A percentile compares a stretch with the other conserved stretches of the same genome.
Evolutionary conservation across 2,329 filamentous ascomycete species (phyloP).

Genomic region (Zasmidium angulare): DNA sequence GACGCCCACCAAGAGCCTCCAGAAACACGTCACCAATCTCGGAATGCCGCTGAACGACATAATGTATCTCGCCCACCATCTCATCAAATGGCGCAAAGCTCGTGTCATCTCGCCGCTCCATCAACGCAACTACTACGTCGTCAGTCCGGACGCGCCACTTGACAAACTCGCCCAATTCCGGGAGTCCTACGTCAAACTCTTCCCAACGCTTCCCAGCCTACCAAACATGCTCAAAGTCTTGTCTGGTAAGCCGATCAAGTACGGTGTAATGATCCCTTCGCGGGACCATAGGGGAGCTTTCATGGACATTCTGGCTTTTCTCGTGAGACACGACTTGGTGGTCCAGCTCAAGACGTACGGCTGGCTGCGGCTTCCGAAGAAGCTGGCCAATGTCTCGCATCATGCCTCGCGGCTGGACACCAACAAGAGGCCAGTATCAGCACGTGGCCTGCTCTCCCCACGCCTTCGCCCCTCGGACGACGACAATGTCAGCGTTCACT

Average conservation of each 20-base stretch:
- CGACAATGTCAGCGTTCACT: constrained; percentile 27
- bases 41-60: constrained; percentile 77
- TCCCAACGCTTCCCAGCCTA: constrained; percentile 79
- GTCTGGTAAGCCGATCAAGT: constrained; percentile 76
- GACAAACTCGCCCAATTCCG: constrained; percentile 67
- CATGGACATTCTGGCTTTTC: constrained; percentile 88
- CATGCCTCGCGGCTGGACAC: not conserved
- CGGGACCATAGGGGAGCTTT: constrained; percentile 86
- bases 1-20: constrained; percentile 62
- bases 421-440: constrained; percentile 10
- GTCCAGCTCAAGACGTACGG: constrained; percentile 89
- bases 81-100: constrained; percentile 93
- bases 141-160: constrained; percentile 85
- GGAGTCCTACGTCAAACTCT: constrained; percentile 71
- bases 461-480: constrained; percentile 26
- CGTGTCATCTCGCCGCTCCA: constrained; percentile 89
- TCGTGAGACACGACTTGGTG: constrained; percentile 89
- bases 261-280: constrained; percentile 79
- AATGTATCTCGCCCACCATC: constrained; percentile 83
- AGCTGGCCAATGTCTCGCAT: constrained; percentile 49
- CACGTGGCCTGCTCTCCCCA: constrained; percentile 26
- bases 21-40: constrained; percentile 71
- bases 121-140: constrained; percentile 83
- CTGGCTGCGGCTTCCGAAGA: constrained; percentile 68
- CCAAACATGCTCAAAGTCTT: constrained; percentile 84